Evolutionary conservation across 176 grass and related monocot species (phyloP).

Genomic region (Phyllostachys edulis): DNA sequence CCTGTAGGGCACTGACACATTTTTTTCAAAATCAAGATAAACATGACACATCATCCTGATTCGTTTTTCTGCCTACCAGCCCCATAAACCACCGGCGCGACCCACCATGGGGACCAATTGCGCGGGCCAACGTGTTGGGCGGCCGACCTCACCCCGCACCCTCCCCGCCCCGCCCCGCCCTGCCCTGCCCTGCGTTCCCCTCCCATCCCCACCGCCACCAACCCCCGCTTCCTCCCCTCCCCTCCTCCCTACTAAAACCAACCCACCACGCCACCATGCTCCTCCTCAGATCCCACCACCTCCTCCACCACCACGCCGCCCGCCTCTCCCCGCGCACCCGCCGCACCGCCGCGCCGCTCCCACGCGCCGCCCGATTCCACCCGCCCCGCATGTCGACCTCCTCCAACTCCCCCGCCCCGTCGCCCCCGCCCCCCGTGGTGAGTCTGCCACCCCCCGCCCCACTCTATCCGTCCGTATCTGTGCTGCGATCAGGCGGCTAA

Average conservation of each 20-base stretch:
- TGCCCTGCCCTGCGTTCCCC: no score
- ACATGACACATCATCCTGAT: constrained; percentile 13
- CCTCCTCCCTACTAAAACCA: constrained; percentile 41
- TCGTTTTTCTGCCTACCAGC: constrained; percentile 5
- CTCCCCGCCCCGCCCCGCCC: neutral
- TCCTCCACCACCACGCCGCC: constrained; percentile 50
- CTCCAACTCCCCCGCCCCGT: constrained; percentile 41
- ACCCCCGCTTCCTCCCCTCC: constrained; percentile 18
- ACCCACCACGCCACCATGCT: constrained; percentile 52
- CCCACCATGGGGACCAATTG: constrained; percentile 29
- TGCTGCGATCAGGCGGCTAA: neutral
- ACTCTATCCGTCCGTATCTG: neutral
- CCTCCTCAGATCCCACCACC: constrained; percentile 73
- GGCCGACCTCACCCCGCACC: constrained; percentile 22
- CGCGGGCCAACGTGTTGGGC: constrained; percentile 31
- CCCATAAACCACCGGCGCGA: neutral
- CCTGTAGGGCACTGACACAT: no score
- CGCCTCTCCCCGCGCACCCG: constrained; percentile 24
- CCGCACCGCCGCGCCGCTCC: neutral
- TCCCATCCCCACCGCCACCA: constrained; percentile 27
- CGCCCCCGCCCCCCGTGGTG: constrained; percentile 48
- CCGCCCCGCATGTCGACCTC: constrained; percentile 45
- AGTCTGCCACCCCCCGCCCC: neutral
- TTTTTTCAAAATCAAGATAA: neutral
- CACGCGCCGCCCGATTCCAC: neutral